Conservation (phyloP, 331 rosid genomes). For the Pyrus hybrid region DNA sequence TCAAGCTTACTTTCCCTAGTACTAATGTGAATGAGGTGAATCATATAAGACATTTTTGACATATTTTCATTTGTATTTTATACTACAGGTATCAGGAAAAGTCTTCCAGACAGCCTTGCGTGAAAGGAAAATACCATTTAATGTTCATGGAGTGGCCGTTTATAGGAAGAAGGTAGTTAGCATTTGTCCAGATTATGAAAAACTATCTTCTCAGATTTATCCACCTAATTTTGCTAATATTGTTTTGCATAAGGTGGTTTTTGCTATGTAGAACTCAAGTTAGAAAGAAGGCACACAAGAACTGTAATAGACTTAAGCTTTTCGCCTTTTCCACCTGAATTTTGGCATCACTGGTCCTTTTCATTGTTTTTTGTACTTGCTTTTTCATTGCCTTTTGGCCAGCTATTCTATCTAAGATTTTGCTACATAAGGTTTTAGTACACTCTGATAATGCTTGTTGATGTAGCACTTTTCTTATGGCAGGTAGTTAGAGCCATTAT, state of each 20-base stretch:
- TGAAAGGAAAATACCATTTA: conserved; percentile 89
- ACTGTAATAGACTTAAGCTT: not conserved
- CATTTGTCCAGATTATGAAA: not conserved
- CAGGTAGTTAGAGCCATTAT: conserved; percentile 79
- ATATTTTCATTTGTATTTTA: conserved; percentile 7
- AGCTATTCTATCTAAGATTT: not conserved
- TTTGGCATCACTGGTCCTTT: not conserved
- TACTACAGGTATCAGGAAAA: conserved; percentile 68
- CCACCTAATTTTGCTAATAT: too few relatives aligned
- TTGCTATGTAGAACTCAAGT: not conserved
- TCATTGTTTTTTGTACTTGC: not conserved
- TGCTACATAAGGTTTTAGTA: not conserved
- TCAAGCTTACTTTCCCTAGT: conserved; percentile 33
- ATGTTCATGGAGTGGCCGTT: conserved; percentile 86
- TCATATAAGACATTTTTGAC: not conserved
- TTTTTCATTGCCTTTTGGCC: not conserved
- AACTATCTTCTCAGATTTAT: not conserved
- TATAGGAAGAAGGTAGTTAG: conserved; percentile 75
- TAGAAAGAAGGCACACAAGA: not conserved
- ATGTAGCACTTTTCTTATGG: conserved; percentile 15
- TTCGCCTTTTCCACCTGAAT: not conserved
- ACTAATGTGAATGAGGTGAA: conserved; percentile 5
- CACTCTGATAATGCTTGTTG: conserved; percentile 11
- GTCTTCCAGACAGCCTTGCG: conserved; percentile 85
- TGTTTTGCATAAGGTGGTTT: not conserved